Evolutionary conservation across 805 yeast genomes (phyloP).

Genomic region (Ogataea populi-albae): DNA sequence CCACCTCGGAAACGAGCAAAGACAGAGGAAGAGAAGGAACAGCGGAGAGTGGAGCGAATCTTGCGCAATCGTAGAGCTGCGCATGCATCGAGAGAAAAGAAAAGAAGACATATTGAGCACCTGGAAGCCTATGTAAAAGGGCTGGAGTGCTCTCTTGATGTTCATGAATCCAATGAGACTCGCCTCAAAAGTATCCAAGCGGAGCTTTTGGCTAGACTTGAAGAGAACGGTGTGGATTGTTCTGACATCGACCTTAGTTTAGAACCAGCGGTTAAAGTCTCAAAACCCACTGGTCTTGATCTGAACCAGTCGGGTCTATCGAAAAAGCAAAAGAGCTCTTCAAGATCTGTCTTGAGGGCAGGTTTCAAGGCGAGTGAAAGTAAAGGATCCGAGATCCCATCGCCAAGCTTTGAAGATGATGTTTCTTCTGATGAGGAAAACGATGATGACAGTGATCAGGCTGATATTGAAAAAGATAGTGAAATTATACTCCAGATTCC

Average conservation of each 20-base stretch:
- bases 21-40: slow-evolving; percentile 96
- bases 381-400: slow-evolving; percentile 17
- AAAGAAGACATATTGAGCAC: slow-evolving; percentile 85
- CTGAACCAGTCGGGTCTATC: slow-evolving; percentile 18
- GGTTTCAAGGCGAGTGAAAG: too few species aligned
- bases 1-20: slow-evolving; percentile 97
- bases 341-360: slow-evolving; percentile 5
- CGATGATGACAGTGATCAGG: slow-evolving; percentile 15
- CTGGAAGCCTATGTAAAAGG: slow-evolving; percentile 59
- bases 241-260: slow-evolving; percentile 14
- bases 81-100: slow-evolving; percentile 95
- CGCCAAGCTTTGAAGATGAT: slow-evolving; percentile 24
- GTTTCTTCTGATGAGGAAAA: slow-evolving; percentile 24
- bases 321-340: slow-evolving; percentile 18
- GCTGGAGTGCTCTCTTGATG: slow-evolving; percentile 32
- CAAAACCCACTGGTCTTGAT: slow-evolving; percentile 29
- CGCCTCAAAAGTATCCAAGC: slow-evolving; percentile 14
- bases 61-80: slow-evolving; percentile 95
- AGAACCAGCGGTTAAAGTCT: slow-evolving; percentile 13
- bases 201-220: slow-evolving; percentile 16
- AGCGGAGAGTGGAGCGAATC: slow-evolving; percentile 89
- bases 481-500: slow-evolving; percentile 3
- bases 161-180: slow-evolving; percentile 16
- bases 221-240: slow-evolving; percentile 16
- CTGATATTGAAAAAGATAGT: slow-evolving; percentile 4